phyloP scores from a whole-genome alignment of 345 rosid species.

The Syzygium jambos region DNA sequence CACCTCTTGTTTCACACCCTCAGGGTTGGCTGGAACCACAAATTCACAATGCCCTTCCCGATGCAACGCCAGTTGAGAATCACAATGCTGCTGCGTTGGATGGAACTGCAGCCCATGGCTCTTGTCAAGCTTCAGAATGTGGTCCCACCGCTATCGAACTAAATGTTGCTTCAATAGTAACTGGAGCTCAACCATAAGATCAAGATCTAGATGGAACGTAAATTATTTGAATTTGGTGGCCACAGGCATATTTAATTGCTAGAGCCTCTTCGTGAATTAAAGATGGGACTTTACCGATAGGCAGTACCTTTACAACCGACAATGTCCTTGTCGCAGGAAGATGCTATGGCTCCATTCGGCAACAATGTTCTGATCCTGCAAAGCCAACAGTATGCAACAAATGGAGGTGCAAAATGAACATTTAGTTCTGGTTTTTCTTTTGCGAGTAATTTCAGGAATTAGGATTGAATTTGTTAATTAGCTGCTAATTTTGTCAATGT shows the following conservation, averaged over 20 bases:
- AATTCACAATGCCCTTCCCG: neutral
- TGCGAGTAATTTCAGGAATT: neutral
- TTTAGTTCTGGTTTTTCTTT: neutral
- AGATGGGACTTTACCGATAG: neutral
- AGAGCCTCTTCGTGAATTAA: neutral
- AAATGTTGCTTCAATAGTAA: neutral
- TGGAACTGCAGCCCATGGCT: neutral
- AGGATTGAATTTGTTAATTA: neutral
- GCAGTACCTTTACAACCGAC: neutral
- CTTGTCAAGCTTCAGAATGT: neutral
- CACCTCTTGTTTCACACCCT: neutral
- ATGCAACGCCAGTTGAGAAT: neutral
- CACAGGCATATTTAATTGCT: neutral
- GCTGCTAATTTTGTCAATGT: neutral
- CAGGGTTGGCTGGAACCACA: neutral
- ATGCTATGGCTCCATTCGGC: neutral
- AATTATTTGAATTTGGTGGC: neutral
- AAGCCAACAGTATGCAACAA: neutral
- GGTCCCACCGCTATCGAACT: neutral
- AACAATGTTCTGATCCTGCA: neutral
- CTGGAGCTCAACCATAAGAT: neutral
- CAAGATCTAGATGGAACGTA: neutral
- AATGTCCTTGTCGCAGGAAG: neutral
- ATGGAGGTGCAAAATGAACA: neutral
- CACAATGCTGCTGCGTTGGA: neutral